These are phyloP conservation scores for Boletus austroedulis DNA, from an alignment of 1,284 basidiomycete species.

Conservation along the genomic window DNA sequence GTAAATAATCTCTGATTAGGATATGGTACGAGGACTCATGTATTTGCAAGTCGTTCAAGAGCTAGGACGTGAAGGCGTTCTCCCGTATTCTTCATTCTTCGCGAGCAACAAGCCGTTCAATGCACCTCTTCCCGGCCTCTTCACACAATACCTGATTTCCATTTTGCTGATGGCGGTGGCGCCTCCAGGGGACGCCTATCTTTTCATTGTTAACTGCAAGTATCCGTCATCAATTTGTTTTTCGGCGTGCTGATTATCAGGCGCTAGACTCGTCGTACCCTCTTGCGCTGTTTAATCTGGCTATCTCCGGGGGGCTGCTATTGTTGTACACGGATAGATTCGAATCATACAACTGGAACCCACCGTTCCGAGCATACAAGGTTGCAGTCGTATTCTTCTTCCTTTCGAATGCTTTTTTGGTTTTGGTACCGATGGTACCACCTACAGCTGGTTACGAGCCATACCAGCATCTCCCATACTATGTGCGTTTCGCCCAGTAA, in stretches of 20 bases:
- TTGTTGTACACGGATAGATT: conserved; percentile 52
- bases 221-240: not conserved
- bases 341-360: conserved; percentile 52
- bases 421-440: conserved; percentile 57
- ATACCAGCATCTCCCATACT: conserved; percentile 62
- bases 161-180: conserved; percentile 47
- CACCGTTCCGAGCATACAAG: conserved; percentile 58
- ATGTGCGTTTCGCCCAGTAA: conserved; percentile 44
- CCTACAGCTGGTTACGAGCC: conserved; percentile 48
- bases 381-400: conserved; percentile 52
- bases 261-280: conserved; percentile 53
- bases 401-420: conserved; percentile 60
- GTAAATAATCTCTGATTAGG: conserved; percentile 31
- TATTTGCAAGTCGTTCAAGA: conserved; percentile 60
- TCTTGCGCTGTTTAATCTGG: conserved; percentile 51
- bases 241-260: conserved; percentile 1
- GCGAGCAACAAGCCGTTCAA: conserved; percentile 64
- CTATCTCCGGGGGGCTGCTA: conserved; percentile 59
- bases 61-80: conserved; percentile 63
- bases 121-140: conserved; percentile 57
- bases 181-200: conserved; percentile 66
- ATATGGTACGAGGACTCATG: not conserved
- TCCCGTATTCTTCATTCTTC: conserved; percentile 60
- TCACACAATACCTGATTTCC: conserved; percentile 54
- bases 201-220: conserved; percentile 63